Percentiles rank a stretch among this genome's conserved stretches.
phyloP scores from a whole-genome alignment of 495 filamentous ascomycete genomes.

The Annulohypoxylon nitens region DNA sequence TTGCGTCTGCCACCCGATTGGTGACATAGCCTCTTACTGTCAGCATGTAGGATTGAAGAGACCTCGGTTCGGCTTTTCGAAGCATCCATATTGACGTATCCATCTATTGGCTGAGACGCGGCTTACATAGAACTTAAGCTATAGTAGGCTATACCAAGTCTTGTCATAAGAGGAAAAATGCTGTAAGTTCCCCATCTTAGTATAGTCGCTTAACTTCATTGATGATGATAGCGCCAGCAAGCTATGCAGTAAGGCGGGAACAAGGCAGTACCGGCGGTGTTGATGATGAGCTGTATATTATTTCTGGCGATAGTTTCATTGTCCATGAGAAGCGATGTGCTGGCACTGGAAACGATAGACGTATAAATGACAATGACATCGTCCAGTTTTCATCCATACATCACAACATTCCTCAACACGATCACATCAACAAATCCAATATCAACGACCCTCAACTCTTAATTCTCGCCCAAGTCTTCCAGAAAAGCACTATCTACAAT shows the following conservation, averaged over 20 bases:
- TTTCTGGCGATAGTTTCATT: background rate
- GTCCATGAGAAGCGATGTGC: background rate
- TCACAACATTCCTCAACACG: constrained; percentile 4
- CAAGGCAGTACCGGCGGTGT: background rate
- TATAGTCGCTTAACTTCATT: background rate
- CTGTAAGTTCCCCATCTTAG: background rate
- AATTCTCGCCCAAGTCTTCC: background rate
- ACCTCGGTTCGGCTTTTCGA: background rate
- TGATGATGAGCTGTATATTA: background rate
- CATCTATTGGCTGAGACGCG: background rate
- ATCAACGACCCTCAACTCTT: background rate
- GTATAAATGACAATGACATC: constrained; percentile 12
- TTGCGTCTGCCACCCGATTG: background rate
- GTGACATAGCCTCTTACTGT: background rate
- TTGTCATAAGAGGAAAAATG: background rate
- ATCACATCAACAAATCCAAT: background rate
- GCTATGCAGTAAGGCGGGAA: background rate
- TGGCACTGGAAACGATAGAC: background rate
- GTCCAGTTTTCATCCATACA: background rate
- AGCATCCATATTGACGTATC: background rate
- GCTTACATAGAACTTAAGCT: background rate
- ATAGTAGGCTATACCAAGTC: background rate
- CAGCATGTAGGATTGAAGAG: background rate
- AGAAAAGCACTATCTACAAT: background rate
- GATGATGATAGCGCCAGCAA: background rate